These are phyloP conservation scores for Stephania yunnanensis DNA, from an alignment of 164 flowering plant species.

Conservation along the genomic window DNA sequence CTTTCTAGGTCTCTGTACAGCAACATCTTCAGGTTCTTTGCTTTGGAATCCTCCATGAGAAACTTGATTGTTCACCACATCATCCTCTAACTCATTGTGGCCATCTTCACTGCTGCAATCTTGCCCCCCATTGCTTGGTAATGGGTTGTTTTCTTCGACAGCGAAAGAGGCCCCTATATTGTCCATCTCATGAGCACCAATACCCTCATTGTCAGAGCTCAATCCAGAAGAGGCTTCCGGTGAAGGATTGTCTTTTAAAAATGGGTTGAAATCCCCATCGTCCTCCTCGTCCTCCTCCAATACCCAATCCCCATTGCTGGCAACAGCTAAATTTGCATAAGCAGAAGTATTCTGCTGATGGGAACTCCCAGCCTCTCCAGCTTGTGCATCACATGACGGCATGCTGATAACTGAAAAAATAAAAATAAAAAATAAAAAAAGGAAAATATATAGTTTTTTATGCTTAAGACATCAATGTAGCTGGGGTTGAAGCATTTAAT, in stretches of 20 bases:
- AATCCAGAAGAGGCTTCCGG: conserved; percentile 85
- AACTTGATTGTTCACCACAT: conserved; percentile 23
- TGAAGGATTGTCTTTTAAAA: conserved; percentile 44
- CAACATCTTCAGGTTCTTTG: conserved; percentile 16
- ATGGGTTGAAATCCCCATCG: conserved; percentile 76
- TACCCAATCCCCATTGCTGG: conserved; percentile 9
- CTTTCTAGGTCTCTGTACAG: conserved; percentile 11
- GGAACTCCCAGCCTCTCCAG: conserved; percentile 4
- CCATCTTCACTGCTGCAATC: conserved; percentile 26
- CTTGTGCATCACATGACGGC: conserved; percentile 5
- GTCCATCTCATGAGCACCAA: conserved; percentile 36
- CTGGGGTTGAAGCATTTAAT: too few species aligned
- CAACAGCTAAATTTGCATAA: conserved; percentile 5
- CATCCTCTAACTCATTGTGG: conserved; percentile 26
- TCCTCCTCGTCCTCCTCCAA: conserved; percentile 44
- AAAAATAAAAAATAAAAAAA: background rate
- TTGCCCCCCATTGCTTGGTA: conserved; percentile 12
- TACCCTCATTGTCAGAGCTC: conserved; percentile 73
- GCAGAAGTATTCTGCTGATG: conserved; percentile 1
- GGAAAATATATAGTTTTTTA: background rate
- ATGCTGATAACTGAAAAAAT: conserved; percentile 6
- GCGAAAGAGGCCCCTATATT: conserved; percentile 18
- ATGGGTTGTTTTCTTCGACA: conserved; percentile 8
- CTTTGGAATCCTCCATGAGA: conserved; percentile 8
- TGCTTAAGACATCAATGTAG: conserved; percentile 1